Conservation (phyloP, 2,329 filamentous ascomycete genomes). For the Ophiobolus disseminans region DNA sequence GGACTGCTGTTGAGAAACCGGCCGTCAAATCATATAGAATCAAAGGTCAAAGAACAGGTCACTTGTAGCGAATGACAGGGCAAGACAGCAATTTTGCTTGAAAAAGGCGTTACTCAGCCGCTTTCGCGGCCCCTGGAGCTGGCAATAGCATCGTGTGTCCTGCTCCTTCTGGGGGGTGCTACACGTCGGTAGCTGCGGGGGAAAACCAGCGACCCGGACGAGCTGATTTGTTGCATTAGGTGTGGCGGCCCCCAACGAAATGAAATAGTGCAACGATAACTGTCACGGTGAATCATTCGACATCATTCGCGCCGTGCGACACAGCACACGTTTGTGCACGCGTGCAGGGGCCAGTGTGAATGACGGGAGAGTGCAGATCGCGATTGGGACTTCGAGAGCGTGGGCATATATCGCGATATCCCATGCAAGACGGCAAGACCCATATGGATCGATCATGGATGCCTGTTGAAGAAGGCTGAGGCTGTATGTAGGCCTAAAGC, state of each 20-base stretch:
- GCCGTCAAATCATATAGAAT: conserved; percentile 6
- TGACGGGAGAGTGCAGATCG: conserved; percentile 14
- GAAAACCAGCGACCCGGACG: conserved; percentile 20
- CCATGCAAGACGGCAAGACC: neutral
- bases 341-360: conserved; percentile 8
- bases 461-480: neutral
- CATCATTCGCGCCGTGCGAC: conserved; percentile 21
- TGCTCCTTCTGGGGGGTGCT: conserved; percentile 24
- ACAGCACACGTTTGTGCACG: conserved; percentile 15
- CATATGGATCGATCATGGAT: neutral
- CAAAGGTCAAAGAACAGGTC: neutral
- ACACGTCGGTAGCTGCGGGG: conserved; percentile 26
- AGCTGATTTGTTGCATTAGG: conserved; percentile 11
- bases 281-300: conserved; percentile 6
- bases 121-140: conserved; percentile 10
- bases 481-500: conserved; percentile 49
- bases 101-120: conserved; percentile 26
- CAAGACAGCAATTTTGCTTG: conserved; percentile 8
- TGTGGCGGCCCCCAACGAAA: conserved; percentile 15
- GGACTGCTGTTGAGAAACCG: conserved; percentile 7
- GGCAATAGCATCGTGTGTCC: conserved; percentile 14
- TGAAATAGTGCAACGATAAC: conserved; percentile 10
- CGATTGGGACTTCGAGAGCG: neutral
- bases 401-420: neutral
- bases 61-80: conserved; percentile 9